Evolutionary conservation across 1,139 yeast species (phyloP).

Genomic region (Magnusiomyces paraingens): DNA sequence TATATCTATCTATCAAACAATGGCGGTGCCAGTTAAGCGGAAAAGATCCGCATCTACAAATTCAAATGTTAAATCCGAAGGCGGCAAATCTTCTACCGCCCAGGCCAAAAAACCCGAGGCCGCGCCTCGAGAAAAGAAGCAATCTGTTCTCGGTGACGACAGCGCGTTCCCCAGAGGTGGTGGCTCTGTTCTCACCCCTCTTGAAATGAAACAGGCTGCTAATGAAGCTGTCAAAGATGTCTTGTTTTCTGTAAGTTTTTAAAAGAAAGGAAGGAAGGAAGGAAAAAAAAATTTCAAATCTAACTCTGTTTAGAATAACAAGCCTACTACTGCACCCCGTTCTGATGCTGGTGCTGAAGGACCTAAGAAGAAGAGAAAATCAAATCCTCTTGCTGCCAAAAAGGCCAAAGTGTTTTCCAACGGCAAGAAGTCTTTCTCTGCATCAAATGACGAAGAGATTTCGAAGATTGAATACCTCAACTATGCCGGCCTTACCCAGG

Average conservation of each 20-base stretch:
- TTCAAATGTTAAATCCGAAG: not conserved
- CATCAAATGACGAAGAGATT: slow-evolving; percentile 26
- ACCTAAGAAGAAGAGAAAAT: slow-evolving; percentile 29
- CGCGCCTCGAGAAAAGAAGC: not conserved
- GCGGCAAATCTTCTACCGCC: slow-evolving; percentile 2
- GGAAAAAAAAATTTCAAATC: no score
- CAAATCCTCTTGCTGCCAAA: slow-evolving; percentile 18
- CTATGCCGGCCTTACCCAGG: slow-evolving; percentile 58
- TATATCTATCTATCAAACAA: not conserved
- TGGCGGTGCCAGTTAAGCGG: slow-evolving; percentile 11
- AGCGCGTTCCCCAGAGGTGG: slow-evolving; percentile 95
- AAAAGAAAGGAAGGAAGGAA: no score
- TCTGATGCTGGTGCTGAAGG: slow-evolving; percentile 16
- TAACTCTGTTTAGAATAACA: not conserved
- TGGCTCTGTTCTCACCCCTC: slow-evolving; percentile 67
- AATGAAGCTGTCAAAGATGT: slow-evolving; percentile 90
- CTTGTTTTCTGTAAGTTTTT: slow-evolving; percentile 52
- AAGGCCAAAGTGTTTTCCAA: slow-evolving; percentile 12
- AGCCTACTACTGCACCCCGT: not conserved
- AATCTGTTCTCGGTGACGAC: slow-evolving; percentile 23
- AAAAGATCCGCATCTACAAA: slow-evolving; percentile 13
- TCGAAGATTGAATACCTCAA: slow-evolving; percentile 52
- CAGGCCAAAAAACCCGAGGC: not conserved
- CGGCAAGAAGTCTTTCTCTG: slow-evolving; percentile 15
- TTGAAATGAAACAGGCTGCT: slow-evolving; percentile 88